A percentile compares a stretch with the other conserved stretches of the same genome.
phyloP scores from a whole-genome alignment of 352 stramenopile species.

The Hyaloperonospora arabidopsidis region DNA sequence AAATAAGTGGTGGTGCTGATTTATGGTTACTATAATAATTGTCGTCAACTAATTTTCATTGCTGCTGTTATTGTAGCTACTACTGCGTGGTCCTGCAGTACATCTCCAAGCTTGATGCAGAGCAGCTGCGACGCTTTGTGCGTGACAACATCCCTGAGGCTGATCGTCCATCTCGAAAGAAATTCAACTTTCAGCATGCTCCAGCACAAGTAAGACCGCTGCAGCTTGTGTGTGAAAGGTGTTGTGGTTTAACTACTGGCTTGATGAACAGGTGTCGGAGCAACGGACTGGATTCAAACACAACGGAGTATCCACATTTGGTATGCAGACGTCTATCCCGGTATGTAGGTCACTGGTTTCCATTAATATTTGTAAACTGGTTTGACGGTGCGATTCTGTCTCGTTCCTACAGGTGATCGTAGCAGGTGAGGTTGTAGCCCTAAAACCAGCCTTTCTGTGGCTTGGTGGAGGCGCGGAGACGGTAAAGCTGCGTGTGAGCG shows the following conservation, averaged over 20 bases:
- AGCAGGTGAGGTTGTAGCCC: slow-evolving; percentile 39
- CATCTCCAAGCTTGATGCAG: slow-evolving; percentile 71
- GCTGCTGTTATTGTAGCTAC: slow-evolving; percentile 29
- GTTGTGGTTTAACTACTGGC: background rate
- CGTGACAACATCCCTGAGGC: slow-evolving; percentile 47
- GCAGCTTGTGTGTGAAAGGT: background rate
- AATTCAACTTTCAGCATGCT: slow-evolving; percentile 86
- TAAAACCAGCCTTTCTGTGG: slow-evolving; percentile 63
- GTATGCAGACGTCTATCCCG: slow-evolving; percentile 62
- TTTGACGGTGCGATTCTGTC: background rate
- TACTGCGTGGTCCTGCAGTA: slow-evolving; percentile 86
- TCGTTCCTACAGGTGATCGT: slow-evolving; percentile 52
- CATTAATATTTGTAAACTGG: background rate
- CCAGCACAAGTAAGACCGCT: slow-evolving; percentile 33
- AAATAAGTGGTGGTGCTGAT: background rate
- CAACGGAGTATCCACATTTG: slow-evolving; percentile 79
- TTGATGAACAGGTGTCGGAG: slow-evolving; percentile 36
- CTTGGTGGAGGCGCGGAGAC: slow-evolving; percentile 67
- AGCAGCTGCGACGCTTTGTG: slow-evolving; percentile 79
- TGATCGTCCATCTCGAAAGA: slow-evolving; percentile 56
- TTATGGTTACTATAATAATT: too few species aligned
- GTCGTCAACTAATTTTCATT: too few species aligned
- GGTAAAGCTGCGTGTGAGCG: slow-evolving; percentile 72
- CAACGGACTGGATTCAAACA: slow-evolving; percentile 79
- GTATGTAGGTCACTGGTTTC: slow-evolving; percentile 17